These are phyloP conservation scores for Sporisorium graminicola DNA, from an alignment of 1,284 basidiomycete species.

Conservation along the genomic window DNA sequence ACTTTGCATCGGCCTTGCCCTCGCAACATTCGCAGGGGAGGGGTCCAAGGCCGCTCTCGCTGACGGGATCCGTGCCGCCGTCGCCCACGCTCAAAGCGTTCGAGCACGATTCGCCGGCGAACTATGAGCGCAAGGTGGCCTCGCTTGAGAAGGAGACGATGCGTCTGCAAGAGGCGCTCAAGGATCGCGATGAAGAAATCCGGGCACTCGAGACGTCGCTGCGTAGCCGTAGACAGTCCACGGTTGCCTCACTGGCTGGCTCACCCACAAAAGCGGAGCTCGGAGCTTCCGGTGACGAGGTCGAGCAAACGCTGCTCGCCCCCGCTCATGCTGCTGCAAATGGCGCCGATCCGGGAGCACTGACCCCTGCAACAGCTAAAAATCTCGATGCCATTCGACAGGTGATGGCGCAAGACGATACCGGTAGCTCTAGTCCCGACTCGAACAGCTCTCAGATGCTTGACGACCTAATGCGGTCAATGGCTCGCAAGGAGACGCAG, in stretches of 20 bases:
- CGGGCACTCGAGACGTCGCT: conserved; percentile 44
- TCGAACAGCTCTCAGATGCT: conserved; percentile 30
- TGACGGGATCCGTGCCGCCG: conserved; percentile 53
- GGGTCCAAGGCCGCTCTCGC: conserved; percentile 55
- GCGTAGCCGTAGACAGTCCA: conserved; percentile 13
- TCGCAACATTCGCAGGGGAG: conserved; percentile 34
- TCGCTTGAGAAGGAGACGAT: conserved; percentile 62
- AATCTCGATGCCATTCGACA: conserved; percentile 41
- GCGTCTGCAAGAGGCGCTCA: conserved; percentile 58
- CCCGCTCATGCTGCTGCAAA: neutral
- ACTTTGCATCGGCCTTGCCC: conserved; percentile 46
- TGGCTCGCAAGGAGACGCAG: conserved; percentile 91
- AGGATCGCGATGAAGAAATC: conserved; percentile 63
- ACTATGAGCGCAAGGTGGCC: conserved; percentile 60
- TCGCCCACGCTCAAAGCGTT: conserved; percentile 55
- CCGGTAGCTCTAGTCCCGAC: conserved; percentile 10
- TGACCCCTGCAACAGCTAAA: conserved; percentile 46
- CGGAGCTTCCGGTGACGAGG: conserved; percentile 2
- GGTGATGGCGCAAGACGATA: conserved; percentile 22
- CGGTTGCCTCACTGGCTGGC: neutral
- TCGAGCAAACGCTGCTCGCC: conserved; percentile 2
- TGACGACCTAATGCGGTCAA: conserved; percentile 73
- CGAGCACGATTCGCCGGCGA: conserved; percentile 53
- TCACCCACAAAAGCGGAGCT: conserved; percentile 12
- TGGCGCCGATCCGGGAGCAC: conserved; percentile 11